Conservation (phyloP, 441 rosid genomes). For the Mallotus repandus region DNA sequence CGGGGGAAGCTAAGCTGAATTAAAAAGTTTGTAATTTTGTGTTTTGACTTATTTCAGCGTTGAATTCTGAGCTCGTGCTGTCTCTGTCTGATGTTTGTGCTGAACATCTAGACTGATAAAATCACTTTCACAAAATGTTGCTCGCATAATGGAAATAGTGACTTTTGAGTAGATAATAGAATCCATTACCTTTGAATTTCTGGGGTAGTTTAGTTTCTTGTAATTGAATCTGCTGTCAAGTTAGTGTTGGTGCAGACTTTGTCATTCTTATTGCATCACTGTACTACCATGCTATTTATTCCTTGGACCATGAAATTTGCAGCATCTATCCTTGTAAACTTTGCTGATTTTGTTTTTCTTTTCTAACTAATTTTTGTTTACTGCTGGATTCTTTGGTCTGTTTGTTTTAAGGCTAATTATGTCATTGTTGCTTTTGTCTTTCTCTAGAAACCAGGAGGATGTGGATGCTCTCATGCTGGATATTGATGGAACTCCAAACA, state of each 20-base stretch:
- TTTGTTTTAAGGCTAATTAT: conserved; percentile 6
- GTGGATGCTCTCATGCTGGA: conserved; percentile 87
- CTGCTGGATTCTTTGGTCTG: neutral
- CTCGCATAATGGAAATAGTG: neutral
- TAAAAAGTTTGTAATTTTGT: neutral
- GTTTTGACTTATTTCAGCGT: neutral
- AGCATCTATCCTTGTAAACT: neutral
- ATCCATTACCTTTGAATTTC: neutral
- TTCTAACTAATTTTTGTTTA: no score
- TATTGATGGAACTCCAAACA: conserved; percentile 83
- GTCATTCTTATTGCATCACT: neutral
- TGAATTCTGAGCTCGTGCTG: neutral
- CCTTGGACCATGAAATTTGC: neutral
- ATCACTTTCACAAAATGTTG: neutral
- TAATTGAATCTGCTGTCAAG: neutral
- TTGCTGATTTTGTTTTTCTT: conserved; percentile 1
- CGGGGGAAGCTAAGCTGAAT: neutral
- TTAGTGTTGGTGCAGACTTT: neutral
- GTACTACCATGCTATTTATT: neutral
- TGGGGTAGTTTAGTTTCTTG: neutral
- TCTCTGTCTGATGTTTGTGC: neutral
- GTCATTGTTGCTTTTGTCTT: conserved; percentile 10
- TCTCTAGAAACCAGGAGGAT: conserved; percentile 71
- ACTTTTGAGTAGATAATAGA: neutral
- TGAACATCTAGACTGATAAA: neutral